Base-by-base conservation (phyloP, 2,329 filamentous ascomycete species). In the Apiospora saccharicola region DNA sequence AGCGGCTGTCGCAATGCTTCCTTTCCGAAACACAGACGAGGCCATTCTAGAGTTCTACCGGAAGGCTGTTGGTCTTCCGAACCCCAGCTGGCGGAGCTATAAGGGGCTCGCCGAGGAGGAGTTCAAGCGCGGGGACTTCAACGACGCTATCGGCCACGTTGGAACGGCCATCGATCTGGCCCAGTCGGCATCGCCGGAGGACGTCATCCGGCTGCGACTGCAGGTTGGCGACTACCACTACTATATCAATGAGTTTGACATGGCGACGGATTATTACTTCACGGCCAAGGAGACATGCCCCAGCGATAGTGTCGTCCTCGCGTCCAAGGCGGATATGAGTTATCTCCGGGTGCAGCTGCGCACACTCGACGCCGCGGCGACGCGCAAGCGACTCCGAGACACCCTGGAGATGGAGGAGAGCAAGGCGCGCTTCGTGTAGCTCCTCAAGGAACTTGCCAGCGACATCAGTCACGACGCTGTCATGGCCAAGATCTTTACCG, bases 361-460 rank as follows among this genome's bases (percentile, higher is more conserved):
- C 24, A 68, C 64, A 8, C 19, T 51, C 3, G 64, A 74, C 37
- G 37, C 47, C 8, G 43, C 72, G 30, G 69, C 7, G 8, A 44
- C 44, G n/a, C 69, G 71, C n/a, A 37, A 73, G 43, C 53, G 71
- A 10, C 51, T 75, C 24, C 61, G 69, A 44, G 24, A 47, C 14
- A 71, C 70, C 8, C 68, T 75, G 1, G 51, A n/a, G 24, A 49
- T 14, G 1, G 71, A 72, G 1, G 73, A 26, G 26, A 69, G 41
- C 8, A 67, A 74, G 37, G 67, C 24, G 10, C 68, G 51, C n/a
- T 74, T 75, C 73, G 67, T 47, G 24, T 34, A 22, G 3, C n/a
- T 75, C 37, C 61, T 76, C 47, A 75, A 73, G 70, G 72, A 70
- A 69, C 46, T 77, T 70, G 74, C 74, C 16, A 68, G 67, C 67